Base-by-base conservation (phyloP, 176 grass and related monocot species). In the Calamus simplicifolius region DNA sequence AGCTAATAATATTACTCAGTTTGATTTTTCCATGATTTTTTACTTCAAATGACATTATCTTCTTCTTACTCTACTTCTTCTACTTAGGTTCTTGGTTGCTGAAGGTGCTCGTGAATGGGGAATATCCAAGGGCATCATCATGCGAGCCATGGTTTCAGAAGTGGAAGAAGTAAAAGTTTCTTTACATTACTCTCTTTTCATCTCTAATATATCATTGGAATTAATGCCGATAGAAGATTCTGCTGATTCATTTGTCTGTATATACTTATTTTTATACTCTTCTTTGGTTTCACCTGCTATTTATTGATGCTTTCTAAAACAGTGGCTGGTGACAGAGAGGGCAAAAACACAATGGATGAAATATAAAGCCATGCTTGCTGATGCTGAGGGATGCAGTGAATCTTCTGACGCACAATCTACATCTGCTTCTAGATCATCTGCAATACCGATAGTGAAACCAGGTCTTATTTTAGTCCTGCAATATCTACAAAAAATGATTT, bases 281-380 rank as follows among this genome's bases (percentile, higher is more conserved):
- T 21, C 52, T 57, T 57, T 19, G 16, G 2, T 3, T 17, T 28
- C 27, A 27, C 18, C 18, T 62, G 48, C 10, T 43, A 52, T 6
- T 23, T 29, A 25, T 27, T 60, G 53, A 17, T 75, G 15, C n/a
- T 51, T 67, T 75, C 70, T 69, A n/a, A 64, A 61, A 61, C 64
- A 97, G 92, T 97, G 92, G 92, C 62, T 97, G 69, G 83, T 97
- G 71, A 90, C 92, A 54, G 81, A 97, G 30, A 90, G 66, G 63
- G 78, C 87, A 58, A 91, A 79, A 82, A 57, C 81, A 18, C 92
- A 82, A 56, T 97, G 87, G 92, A 31, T 66, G 29, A 87, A 86
- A 67, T 97, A 88, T 64, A 90, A 63, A 54, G 69, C 64, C 48
- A 75, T 90, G 83, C 83, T 97, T 85, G 71, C 55, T 26, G 68